Conservation (phyloP, 805 yeast species). For the Candida boleticola region DNA sequence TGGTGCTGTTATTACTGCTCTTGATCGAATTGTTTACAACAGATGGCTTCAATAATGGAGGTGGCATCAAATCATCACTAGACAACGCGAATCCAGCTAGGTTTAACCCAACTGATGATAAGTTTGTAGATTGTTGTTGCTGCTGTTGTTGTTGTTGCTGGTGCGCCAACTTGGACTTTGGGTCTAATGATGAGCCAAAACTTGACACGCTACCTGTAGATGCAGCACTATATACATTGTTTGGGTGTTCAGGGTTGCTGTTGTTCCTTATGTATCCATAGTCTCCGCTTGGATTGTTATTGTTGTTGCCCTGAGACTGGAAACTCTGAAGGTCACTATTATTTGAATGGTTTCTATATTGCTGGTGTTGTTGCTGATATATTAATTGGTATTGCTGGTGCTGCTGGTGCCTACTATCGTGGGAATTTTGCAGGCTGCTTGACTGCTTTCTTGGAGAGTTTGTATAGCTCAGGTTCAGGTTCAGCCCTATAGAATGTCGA, state of each 20-base stretch:
- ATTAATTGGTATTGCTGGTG: conserved; percentile 1
- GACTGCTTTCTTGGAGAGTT: conserved; percentile 7
- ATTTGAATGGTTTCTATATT: background rate
- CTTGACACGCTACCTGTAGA: conserved; percentile 1
- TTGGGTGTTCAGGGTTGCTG: background rate
- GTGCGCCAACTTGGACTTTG: conserved; percentile 3
- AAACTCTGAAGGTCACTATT: background rate
- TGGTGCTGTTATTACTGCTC: background rate
- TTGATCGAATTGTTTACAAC: background rate
- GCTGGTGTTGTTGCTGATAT: conserved; percentile 4
- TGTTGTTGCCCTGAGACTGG: background rate
- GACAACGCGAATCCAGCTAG: conserved; percentile 30
- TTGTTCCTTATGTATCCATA: background rate
- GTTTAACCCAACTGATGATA: conserved; percentile 23
- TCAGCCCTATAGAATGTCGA: background rate
- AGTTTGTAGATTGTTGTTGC: conserved; percentile 7
- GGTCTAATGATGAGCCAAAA: conserved; percentile 1
- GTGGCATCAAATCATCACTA: conserved; percentile 23
- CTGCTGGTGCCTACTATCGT: background rate
- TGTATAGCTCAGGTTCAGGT: background rate
- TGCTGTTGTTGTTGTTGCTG: background rate
- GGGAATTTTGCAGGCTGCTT: conserved; percentile 5
- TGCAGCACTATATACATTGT: background rate
- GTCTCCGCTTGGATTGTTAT: background rate
- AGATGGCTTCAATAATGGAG: conserved; percentile 12